Evolutionary conservation across 2,329 filamentous ascomycete species (phyloP), one percentile per base, ranked within the genome.

Genomic region (Ustulina deusta): DNA sequence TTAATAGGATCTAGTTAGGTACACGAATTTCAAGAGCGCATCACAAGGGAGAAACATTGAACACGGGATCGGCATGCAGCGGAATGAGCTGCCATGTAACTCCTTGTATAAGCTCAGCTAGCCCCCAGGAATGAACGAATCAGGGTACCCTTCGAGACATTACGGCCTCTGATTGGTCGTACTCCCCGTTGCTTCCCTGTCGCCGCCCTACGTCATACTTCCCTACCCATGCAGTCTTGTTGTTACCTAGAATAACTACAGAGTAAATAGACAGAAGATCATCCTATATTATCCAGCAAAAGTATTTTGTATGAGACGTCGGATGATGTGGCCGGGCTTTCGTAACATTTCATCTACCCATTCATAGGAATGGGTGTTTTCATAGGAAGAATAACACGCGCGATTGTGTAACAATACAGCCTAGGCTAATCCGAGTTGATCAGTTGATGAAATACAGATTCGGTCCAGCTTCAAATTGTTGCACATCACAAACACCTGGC

Each of bases 151-250:
- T 22, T 59, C 13, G 27, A 13, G 10, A 0, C 27, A 25, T 7
- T 3, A 1, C 20, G 4, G 36, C 11, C 29, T 34, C 7, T 62
- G 57, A 65, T 68, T 65, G 54, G 62, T 11, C 25, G 2, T 20
- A 2, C 1, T 20, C 55, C 55, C 48, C 48, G 46, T 15, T 32
- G 38, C 44, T 44, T 2, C 59, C 66, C 46, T 68, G 61, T 60
- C n/a, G 52, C 46, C 49, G 34, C 46, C n/a, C 66, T 66, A 69
- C 67, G 67, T 69, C 64, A 69, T 66, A 25, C 32, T 25, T 17
- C 46, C 29, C 13, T 22, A 13, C 25, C 66, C 64, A 29, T 60
- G 54, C n/a, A 2, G 9, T 59, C 46, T 36, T 52, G 27, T 25
- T 60, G 44, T 46, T 49, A 38, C 42, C 42, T 40, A 27, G 13